These are phyloP conservation scores for Suillus decipiens DNA, from an alignment of 768 basidiomycete genomes.

Conservation along the genomic window DNA sequence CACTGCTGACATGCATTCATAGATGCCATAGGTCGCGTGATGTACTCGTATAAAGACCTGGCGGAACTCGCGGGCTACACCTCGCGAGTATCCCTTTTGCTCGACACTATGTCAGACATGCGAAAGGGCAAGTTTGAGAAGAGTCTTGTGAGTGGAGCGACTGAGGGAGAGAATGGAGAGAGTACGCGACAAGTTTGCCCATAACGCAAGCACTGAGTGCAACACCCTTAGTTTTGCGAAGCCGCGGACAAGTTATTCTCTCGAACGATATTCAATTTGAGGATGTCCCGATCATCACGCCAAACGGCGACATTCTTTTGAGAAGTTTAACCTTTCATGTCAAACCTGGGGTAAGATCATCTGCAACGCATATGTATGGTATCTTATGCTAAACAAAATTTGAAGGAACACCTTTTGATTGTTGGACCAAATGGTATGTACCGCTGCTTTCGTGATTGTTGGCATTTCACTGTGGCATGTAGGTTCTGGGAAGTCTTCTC, in stretches of 20 bases:
- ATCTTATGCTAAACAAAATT: not conserved
- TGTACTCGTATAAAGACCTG: constrained; percentile 98
- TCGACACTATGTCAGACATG: constrained; percentile 91
- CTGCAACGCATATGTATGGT: not conserved
- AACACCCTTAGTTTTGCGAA: constrained; percentile 60
- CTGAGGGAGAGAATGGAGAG: constrained; percentile 69
- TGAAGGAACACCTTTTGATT: constrained; percentile 85
- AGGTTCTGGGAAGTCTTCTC: constrained; percentile 87
- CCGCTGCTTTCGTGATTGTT: not conserved
- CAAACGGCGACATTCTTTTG: constrained; percentile 92
- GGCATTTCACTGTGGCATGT: constrained; percentile 9
- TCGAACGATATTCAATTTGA: constrained; percentile 92
- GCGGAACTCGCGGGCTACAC: constrained; percentile 97
- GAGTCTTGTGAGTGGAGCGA: constrained; percentile 75
- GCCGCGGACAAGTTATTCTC: constrained; percentile 77
- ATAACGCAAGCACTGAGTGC: constrained; percentile 5
- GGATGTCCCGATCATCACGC: constrained; percentile 92
- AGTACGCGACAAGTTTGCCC: constrained; percentile 47
- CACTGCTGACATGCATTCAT: constrained; percentile 9
- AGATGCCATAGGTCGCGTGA: constrained; percentile 94
- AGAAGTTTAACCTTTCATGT: constrained; percentile 85
- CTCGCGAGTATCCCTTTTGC: constrained; percentile 80
- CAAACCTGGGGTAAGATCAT: constrained; percentile 67
- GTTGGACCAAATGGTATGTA: constrained; percentile 87
- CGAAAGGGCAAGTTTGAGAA: constrained; percentile 86